Percentiles rank a stretch among this genome's conserved stretches.
Conservation (phyloP, 2,329 filamentous ascomycete species). For the Falciphora oryzae region DNA sequence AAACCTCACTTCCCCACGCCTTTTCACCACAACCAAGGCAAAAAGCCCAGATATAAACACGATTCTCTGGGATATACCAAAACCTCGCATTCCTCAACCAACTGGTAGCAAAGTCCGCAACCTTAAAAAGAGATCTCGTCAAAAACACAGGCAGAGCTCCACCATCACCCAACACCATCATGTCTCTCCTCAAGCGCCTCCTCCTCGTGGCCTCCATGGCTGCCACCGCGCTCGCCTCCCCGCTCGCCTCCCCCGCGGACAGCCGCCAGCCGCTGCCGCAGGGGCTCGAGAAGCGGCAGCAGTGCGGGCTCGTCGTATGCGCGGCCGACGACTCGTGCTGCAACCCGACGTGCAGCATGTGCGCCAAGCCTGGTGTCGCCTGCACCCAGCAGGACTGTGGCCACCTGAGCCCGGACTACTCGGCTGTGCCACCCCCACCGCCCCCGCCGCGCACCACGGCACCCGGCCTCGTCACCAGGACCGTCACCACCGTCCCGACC, state of each 20-base stretch:
- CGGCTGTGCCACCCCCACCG: not conserved
- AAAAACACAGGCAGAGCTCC: not conserved
- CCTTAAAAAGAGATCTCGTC: not conserved
- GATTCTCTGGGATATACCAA: not conserved
- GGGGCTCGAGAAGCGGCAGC: not conserved
- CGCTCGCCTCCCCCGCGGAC: not conserved
- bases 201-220: not conserved
- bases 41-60: not conserved
- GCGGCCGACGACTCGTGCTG: constrained; percentile 16
- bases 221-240: not conserved
- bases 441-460: not conserved
- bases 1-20: not conserved
- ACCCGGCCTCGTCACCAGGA: not conserved
- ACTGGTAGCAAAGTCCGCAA: not conserved
- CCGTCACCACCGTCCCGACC: not conserved
- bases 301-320: constrained; percentile 16
- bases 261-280: too few relatives aligned
- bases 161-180: not conserved
- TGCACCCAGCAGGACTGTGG: constrained; percentile 17
- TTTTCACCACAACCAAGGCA: not conserved
- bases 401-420: constrained; percentile 2
- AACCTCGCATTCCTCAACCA: too few relatives aligned
- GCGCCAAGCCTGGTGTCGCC: constrained; percentile 15
- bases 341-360: constrained; percentile 18
- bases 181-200: not conserved